phyloP scores from a whole-genome alignment of 140 eudicot genomes.

The Ambrosia hybrid region DNA sequence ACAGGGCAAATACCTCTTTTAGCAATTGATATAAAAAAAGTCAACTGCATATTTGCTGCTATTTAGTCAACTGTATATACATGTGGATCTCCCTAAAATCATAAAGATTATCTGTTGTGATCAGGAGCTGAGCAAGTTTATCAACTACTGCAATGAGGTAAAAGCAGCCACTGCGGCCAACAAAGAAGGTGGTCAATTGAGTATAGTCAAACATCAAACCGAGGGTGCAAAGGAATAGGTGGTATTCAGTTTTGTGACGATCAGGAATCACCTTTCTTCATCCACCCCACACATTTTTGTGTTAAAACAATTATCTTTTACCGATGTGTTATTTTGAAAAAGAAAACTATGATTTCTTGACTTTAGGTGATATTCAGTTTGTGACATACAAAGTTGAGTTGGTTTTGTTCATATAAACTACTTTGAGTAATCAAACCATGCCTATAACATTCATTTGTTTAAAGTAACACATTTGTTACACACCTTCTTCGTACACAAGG shows the following conservation, averaged over 20 bases:
- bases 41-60: neutral
- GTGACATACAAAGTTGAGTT: too few relatives aligned
- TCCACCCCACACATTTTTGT: too few relatives aligned
- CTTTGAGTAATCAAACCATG: too few relatives aligned
- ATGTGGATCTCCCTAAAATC: neutral
- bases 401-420: too few relatives aligned
- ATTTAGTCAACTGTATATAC: neutral
- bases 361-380: too few relatives aligned
- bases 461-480: too few relatives aligned
- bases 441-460: too few relatives aligned
- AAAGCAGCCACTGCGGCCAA: constrained; percentile 91
- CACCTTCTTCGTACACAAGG: too few relatives aligned
- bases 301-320: too few relatives aligned
- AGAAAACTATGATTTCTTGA: neutral
- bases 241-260: neutral
- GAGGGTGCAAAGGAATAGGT: constrained; percentile 49
- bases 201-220: constrained; percentile 57
- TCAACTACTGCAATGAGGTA: constrained; percentile 77
- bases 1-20: neutral
- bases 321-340: neutral
- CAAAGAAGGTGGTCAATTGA: constrained; percentile 85
- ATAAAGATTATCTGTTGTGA: constrained; percentile 4
- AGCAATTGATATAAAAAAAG: neutral
- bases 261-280: too few relatives aligned
- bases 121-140: constrained; percentile 88